Conservation (phyloP, 179 eudicot species). For the Corrigiola litoralis region DNA sequence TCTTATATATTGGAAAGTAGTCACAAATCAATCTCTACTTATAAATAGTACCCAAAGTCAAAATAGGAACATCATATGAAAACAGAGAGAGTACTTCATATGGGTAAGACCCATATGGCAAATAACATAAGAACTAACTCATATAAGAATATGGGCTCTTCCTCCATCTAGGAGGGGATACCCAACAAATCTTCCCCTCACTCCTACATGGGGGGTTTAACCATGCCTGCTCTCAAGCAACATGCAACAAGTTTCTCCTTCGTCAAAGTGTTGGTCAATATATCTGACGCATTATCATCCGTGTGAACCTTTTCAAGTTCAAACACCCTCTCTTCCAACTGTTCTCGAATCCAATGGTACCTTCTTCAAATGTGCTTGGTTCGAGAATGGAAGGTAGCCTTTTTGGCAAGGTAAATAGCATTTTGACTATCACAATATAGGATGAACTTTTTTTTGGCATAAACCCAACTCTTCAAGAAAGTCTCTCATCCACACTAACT, state of each 20-base stretch:
- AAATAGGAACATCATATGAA: no score
- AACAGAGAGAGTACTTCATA: no score
- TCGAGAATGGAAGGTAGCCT: conserved; percentile 1
- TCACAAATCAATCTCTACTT: no score
- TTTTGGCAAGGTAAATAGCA: conserved; percentile 3
- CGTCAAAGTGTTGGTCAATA: neutral
- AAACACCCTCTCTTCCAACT: neutral
- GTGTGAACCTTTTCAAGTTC: neutral
- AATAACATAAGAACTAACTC: no score
- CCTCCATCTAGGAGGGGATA: neutral
- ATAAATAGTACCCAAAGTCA: no score
- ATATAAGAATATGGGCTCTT: neutral
- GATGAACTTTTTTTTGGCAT: neutral
- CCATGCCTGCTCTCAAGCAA: neutral
- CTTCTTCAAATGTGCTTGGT: conserved; percentile 4
- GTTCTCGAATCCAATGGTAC: conserved; percentile 7
- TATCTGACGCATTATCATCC: neutral
- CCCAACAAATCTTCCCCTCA: neutral
- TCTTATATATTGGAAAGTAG: no score
- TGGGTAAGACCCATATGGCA: no score
- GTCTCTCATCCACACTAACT: conserved; percentile 3
- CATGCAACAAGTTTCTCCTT: neutral
- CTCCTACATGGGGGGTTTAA: neutral
- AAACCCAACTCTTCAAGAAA: neutral
- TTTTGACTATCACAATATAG: conserved; percentile 1